These are phyloP conservation scores for Candida bentonensis DNA, from an alignment of 805 yeast genomes.

Conservation along the genomic window DNA sequence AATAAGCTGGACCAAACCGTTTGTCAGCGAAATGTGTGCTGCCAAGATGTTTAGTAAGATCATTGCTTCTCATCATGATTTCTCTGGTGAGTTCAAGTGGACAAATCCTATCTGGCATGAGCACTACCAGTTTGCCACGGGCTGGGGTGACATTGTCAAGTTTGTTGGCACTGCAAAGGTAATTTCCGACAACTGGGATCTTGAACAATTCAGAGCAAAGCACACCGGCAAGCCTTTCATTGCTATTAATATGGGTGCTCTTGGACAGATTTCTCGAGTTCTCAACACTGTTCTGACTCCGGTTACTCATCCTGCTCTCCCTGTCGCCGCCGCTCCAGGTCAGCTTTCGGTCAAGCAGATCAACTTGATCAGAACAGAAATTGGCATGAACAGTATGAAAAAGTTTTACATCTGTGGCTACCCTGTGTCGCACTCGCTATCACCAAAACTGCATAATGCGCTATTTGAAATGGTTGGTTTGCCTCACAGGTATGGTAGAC, in stretches of 20 bases:
- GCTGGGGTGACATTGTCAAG: conserved; percentile 59
- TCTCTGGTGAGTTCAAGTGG: conserved; percentile 52
- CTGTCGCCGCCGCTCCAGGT: conserved; percentile 67
- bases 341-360: conserved; percentile 56
- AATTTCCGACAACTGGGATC: conserved; percentile 51
- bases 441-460: conserved; percentile 76
- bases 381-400: conserved; percentile 50
- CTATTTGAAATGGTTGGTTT: conserved; percentile 63
- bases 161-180: conserved; percentile 65
- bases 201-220: conserved; percentile 52
- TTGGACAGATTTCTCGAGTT: conserved; percentile 69
- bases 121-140: conserved; percentile 51
- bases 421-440: conserved; percentile 77
- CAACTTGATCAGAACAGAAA: conserved; percentile 36
- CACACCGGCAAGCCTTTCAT: conserved; percentile 54
- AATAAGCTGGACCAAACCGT: conserved; percentile 45
- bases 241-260: conserved; percentile 67
- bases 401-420: conserved; percentile 64
- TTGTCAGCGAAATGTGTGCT: conserved; percentile 37
- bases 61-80: conserved; percentile 76
- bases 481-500: conserved; percentile 54
- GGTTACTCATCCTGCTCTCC: conserved; percentile 57
- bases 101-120: conserved; percentile 57
- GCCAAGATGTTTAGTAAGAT: conserved; percentile 49
- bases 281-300: conserved; percentile 70